These are phyloP conservation scores for Endoconidiophora laricicola DNA, from an alignment of 2,329 filamentous ascomycete genomes.

Conservation along the genomic window DNA sequence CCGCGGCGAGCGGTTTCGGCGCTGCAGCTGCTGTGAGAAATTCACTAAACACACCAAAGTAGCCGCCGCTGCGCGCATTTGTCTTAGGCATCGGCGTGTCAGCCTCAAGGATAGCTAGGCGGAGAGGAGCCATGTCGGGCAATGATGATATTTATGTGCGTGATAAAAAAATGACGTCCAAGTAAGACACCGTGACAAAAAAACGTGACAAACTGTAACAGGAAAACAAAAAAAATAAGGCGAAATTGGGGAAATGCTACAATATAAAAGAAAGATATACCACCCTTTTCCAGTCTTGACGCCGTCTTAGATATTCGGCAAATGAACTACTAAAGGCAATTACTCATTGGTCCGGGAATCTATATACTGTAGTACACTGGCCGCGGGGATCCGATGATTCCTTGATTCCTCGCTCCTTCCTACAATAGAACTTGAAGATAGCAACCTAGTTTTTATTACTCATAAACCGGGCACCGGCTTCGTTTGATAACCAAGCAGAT, in stretches of 20 bases:
- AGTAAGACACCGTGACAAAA: not conserved
- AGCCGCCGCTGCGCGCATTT: slow-evolving; percentile 49
- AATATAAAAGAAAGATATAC: not conserved
- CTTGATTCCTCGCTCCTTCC: too few relatives aligned
- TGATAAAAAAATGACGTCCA: not conserved
- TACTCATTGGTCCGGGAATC: too few relatives aligned
- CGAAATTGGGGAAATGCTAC: not conserved
- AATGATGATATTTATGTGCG: not conserved
- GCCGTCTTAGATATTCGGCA: too few relatives aligned
- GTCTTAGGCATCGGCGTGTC: slow-evolving; percentile 57
- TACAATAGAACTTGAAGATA: too few relatives aligned
- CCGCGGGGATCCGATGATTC: too few relatives aligned
- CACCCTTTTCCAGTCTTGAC: too few relatives aligned
- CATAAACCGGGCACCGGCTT: too few relatives aligned
- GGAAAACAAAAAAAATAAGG: slow-evolving; percentile 2
- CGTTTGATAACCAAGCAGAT: too few relatives aligned
- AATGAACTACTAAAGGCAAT: not conserved
- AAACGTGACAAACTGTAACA: not conserved
- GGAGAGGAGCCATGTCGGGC: slow-evolving; percentile 31
- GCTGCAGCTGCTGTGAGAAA: slow-evolving; percentile 38
- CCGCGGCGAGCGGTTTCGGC: slow-evolving; percentile 25
- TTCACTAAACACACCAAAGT: slow-evolving; percentile 51
- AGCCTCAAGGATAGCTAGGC: slow-evolving; percentile 77
- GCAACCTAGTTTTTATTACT: too few relatives aligned
- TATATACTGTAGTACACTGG: too few relatives aligned